Conservation (phyloP, 805 yeast genomes). For the Zygoascus biomembranicola region DNA sequence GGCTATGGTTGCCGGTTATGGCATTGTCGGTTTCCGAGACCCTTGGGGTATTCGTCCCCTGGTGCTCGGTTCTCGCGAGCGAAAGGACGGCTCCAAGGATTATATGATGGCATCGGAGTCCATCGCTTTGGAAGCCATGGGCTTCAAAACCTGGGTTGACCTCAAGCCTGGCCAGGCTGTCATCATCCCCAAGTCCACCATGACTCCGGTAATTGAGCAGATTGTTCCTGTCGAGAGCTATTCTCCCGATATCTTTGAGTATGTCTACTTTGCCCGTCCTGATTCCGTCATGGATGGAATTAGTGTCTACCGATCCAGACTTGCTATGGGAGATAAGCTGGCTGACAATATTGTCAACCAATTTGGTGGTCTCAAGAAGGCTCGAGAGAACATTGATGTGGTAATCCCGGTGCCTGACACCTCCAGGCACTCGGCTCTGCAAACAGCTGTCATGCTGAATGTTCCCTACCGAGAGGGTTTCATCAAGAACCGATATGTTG, state of each 20-base stretch:
- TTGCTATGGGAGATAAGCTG: conserved; percentile 87
- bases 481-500: conserved; percentile 93
- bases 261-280: conserved; percentile 96
- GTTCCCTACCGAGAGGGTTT: conserved; percentile 94
- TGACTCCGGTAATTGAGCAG: conserved; percentile 75
- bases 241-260: conserved; percentile 94
- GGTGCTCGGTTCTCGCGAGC: conserved; percentile 71
- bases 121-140: conserved; percentile 89
- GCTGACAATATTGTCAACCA: conserved; percentile 56
- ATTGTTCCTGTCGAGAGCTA: conserved; percentile 70
- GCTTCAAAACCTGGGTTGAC: conserved; percentile 72
- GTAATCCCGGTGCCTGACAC: conserved; percentile 98
- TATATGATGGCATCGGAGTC: conserved; percentile 95
- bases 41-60: conserved; percentile 95
- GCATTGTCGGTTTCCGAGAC: conserved; percentile 91
- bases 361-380: conserved; percentile 38
- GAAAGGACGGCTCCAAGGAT: conserved; percentile 63
- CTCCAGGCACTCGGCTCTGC: conserved; percentile 89
- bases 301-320: conserved; percentile 84
- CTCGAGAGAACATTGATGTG: conserved; percentile 66
- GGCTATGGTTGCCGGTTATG: conserved; percentile 94
- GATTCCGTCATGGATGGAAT: conserved; percentile 96
- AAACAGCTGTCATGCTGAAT: conserved; percentile 74
- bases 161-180: conserved; percentile 94
- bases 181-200: conserved; percentile 70